Evolutionary conservation across 2,329 filamentous ascomycete genomes (phyloP), one percentile per base, ranked within the genome.

Genomic region (Tolypocladium guangdongense): DNA sequence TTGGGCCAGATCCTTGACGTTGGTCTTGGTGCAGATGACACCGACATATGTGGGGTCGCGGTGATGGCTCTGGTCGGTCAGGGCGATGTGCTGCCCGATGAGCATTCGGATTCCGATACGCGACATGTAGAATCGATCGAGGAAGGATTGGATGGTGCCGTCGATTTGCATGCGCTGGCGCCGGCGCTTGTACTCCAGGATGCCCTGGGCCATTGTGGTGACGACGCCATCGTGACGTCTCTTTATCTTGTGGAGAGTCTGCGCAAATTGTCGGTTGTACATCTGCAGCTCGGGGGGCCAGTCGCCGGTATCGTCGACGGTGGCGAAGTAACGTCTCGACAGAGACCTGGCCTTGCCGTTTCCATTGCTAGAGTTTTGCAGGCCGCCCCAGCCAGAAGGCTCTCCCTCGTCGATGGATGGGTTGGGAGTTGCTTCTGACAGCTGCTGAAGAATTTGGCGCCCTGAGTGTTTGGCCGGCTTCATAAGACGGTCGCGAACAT

Each of bases 101-200:
- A 99, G 84, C 93, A 99, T 99, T 63, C 93, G 88, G 62, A 99
- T 99, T 60, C 93, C 93, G 65, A 99, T 99, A 58, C 93, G 89
- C 46, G 91, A 96, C 93, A 99, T 99, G 78, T 99, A 99, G 73
- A 99, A 99, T 55, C 93, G 88, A 73, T 99, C 93, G 60, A 99
- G 83, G 76, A 99, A 99, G 53, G 90, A 86, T 70, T 99, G 93
- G 55, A 99, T 96, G 62, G 91, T 95, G 68, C 91, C 86, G 72
- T 97, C 93, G 65, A 99, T 99, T 68, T 97, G 93, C 86, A 97
- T 93, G 52, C 93, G 84, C 78, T 99, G 93, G 57, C 90, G 83
- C 68, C 87, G 92, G 53, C 92, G 88, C 75, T 99, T 99, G 78
- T 95, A 99, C 73, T 99, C 93, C 55, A 97, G 80, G 60, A 99